Evolutionary conservation across 805 yeast species (phyloP).

Genomic region (Starmerella roubikii): DNA sequence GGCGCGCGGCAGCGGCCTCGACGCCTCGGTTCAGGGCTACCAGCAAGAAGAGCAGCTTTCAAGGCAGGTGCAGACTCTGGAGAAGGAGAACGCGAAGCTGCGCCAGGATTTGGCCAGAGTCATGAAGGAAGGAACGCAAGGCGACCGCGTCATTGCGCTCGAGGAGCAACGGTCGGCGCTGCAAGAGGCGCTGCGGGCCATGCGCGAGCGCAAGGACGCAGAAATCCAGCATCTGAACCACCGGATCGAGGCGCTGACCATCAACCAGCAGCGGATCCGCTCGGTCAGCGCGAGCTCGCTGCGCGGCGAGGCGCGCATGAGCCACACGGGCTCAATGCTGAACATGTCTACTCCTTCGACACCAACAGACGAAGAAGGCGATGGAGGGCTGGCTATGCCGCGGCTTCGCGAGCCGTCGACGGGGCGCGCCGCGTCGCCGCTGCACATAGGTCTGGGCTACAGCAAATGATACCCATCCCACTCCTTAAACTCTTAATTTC

Average conservation of each 20-base stretch:
- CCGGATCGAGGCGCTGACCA: conserved; percentile 21
- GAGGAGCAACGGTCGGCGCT: conserved; percentile 29
- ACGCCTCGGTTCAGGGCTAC: conserved; percentile 14
- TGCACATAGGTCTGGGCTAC: conserved; percentile 9
- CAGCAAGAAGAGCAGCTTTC: conserved; percentile 20
- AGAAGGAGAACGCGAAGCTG: conserved; percentile 25
- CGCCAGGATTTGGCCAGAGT: conserved; percentile 23
- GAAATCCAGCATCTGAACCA: conserved; percentile 24
- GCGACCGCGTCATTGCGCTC: conserved; percentile 26
- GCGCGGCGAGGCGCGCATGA: background rate
- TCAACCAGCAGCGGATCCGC: conserved; percentile 3
- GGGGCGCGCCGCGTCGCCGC: conserved; percentile 10
- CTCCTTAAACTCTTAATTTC: no score
- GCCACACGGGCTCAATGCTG: no score
- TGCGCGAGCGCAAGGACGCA: conserved; percentile 29
- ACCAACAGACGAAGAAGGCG: background rate
- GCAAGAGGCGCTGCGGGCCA: conserved; percentile 29
- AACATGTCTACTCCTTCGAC: background rate
- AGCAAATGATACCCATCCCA: background rate
- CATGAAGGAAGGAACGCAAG: conserved; percentile 24
- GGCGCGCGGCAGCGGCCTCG: conserved; percentile 12
- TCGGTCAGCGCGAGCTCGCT: background rate
- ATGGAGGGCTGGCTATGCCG: conserved; percentile 4
- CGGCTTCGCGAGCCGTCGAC: conserved; percentile 7
- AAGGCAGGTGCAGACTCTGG: conserved; percentile 24